phyloP scores from a whole-genome alignment of 768 basidiomycete species.

The Vararia minispora region DNA sequence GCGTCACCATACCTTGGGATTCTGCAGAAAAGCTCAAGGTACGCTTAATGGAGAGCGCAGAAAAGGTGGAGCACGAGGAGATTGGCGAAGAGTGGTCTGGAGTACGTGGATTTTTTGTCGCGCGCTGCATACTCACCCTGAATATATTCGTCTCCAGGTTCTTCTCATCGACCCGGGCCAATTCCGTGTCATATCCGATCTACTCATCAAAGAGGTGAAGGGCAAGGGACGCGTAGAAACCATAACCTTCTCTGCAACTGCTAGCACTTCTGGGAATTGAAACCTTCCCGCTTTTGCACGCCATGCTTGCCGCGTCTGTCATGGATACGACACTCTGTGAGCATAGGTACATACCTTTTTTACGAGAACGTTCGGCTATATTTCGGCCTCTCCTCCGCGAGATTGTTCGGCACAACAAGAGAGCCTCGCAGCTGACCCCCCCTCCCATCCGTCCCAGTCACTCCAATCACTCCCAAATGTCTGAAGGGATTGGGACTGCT shows the following conservation, averaged over 20 bases:
- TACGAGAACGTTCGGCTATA: too few relatives aligned
- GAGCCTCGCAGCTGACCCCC: too few relatives aligned
- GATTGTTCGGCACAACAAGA: too few relatives aligned
- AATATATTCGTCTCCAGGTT: constrained; percentile 35
- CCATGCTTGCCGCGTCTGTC: too few relatives aligned
- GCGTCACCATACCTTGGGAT: constrained; percentile 56
- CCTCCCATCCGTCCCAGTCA: too few relatives aligned
- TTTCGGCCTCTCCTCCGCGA: too few relatives aligned
- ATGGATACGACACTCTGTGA: too few relatives aligned
- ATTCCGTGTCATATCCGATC: constrained; percentile 81
- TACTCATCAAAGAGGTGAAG: constrained; percentile 87
- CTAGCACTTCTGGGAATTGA: constrained; percentile 16
- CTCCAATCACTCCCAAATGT: too few relatives aligned
- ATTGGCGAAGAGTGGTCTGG: constrained; percentile 76
- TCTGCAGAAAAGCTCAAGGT: constrained; percentile 63
- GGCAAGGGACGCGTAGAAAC: constrained; percentile 83
- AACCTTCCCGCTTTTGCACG: too few relatives aligned
- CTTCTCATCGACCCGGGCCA: constrained; percentile 90
- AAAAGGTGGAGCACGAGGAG: constrained; percentile 79
- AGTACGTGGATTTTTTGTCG: constrained; percentile 35
- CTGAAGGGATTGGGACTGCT: too few relatives aligned
- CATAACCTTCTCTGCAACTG: constrained; percentile 56
- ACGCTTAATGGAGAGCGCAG: constrained; percentile 59
- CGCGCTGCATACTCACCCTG: background rate
- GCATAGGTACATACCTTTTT: too few relatives aligned